phyloP scores from a whole-genome alignment of 306 rosid species.

The Sphenostylis stenocarpa region DNA sequence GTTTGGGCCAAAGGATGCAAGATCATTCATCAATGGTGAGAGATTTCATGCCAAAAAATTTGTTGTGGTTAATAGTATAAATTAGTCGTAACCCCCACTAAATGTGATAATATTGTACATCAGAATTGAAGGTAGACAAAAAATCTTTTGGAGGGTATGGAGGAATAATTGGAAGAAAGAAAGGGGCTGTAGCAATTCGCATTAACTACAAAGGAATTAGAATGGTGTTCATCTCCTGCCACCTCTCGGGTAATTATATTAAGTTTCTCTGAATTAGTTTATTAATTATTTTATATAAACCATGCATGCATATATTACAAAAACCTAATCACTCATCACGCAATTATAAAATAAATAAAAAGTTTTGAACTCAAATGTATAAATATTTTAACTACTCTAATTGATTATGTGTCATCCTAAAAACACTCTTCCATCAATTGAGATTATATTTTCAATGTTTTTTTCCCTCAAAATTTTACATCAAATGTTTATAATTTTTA shows the following conservation, averaged over 20 bases:
- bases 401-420: too few species aligned
- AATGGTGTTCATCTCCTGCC: conserved; percentile 72
- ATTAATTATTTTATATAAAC: too few species aligned
- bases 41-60: neutral
- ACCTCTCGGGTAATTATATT: conserved; percentile 63
- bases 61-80: neutral
- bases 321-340: too few species aligned
- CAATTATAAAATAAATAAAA: too few species aligned
- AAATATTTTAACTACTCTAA: too few species aligned
- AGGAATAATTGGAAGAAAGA: conserved; percentile 72
- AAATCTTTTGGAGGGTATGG: conserved; percentile 62
- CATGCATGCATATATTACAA: too few species aligned
- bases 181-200: conserved; percentile 76
- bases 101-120: neutral
- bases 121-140: conserved; percentile 63
- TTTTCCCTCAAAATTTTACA: too few species aligned
- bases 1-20: conserved; percentile 61
- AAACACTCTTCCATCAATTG: too few species aligned
- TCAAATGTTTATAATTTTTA: too few species aligned
- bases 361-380: too few species aligned
- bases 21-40: conserved; percentile 50
- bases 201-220: conserved; percentile 63
- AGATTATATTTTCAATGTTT: too few species aligned
- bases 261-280: too few species aligned
- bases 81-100: neutral